phyloP scores from a whole-genome alignment of 805 yeast genomes.

The Wickerhamiella sergipiensis region DNA sequence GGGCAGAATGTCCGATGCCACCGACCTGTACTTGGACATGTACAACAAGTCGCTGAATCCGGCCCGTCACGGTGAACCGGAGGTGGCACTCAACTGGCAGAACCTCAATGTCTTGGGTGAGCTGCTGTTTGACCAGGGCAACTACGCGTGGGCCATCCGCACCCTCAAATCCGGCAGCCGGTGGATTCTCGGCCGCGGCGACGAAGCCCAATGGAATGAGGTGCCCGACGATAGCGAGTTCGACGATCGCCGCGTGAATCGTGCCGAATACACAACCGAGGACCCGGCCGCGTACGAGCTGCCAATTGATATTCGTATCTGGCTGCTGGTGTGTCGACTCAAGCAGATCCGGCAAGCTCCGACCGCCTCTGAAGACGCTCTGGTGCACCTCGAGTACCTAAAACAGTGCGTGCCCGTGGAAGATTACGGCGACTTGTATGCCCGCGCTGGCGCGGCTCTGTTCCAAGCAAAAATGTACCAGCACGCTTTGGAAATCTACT shows the following conservation, averaged over 20 bases:
- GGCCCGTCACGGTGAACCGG: conserved; percentile 18
- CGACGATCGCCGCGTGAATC: conserved; percentile 44
- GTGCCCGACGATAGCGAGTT: conserved; percentile 63
- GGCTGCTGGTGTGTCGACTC: conserved; percentile 63
- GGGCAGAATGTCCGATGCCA: conserved; percentile 14
- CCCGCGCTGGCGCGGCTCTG: conserved; percentile 62
- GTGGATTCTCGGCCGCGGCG: conserved; percentile 63
- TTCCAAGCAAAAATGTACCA: conserved; percentile 54
- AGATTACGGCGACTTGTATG: conserved; percentile 58
- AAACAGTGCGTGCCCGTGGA: conserved; percentile 37
- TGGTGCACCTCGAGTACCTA: conserved; percentile 45
- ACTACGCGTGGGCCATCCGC: conserved; percentile 27
- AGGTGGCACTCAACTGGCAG: conserved; percentile 60
- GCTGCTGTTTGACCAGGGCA: conserved; percentile 40
- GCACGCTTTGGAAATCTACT: conserved; percentile 62
- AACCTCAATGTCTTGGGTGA: conserved; percentile 76
- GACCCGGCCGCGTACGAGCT: conserved; percentile 28
- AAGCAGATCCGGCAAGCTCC: conserved; percentile 31
- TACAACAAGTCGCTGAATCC: conserved; percentile 14
- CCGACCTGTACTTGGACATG: conserved; percentile 11
- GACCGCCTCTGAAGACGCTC: conserved; percentile 49
- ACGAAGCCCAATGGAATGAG: conserved; percentile 56
- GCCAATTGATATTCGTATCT: conserved; percentile 79
- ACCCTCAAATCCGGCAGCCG: conserved; percentile 60
- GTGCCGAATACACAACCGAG: background rate